Evolutionary conservation across 2,329 filamentous ascomycete species (phyloP), one percentile per base, ranked within the genome.

Genomic region (Cytospora piceae): DNA sequence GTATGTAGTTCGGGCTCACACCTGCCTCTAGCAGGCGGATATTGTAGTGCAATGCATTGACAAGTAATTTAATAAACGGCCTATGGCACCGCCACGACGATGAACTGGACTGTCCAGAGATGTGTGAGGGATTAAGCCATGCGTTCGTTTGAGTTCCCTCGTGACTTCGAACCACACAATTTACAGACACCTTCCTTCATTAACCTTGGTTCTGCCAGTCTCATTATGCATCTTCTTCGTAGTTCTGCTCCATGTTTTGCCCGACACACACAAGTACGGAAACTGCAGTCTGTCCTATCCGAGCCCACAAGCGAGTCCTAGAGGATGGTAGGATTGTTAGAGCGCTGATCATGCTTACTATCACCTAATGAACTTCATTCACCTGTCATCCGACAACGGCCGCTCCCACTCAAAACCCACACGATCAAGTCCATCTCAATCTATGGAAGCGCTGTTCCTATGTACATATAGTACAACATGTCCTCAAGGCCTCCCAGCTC

Each of bases 31-130:
- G 20, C 6, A 20, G 39, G 39, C 5, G 5, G 7, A 20, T n/a
- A 57, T 37, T n/a, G 31, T 57, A 57, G 37, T 57, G 53, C 27
- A 17, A 14, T 27, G 59, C 59, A 61, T 61, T 61, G 59, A 61
- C 59, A 32, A 39, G 24, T 29, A 39, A 20, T 39, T 5, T 39
- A 11, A 39, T 17, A 15, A 20, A 39, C 17, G 17, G 37, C 37
- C 37, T 42, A n/a, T 42, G 39, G 17, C 17, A 42, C 39, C 17
- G 11, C 6, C 39, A 8, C 20, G 8, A 42, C 39, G 39, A 42
- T 42, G 39, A 42, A 42, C 11, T 4, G 39, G 39, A 42, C 39
- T 42, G 17, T 42, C 39, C 17, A 7, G 39, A n/a, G 8, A 42
- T 42, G 20, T 42, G 7, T n/a, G 39, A n/a, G 20, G 39, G 5